Conservation (phyloP, 352 stramenopile species). For the Pythium brachiatum region DNA sequence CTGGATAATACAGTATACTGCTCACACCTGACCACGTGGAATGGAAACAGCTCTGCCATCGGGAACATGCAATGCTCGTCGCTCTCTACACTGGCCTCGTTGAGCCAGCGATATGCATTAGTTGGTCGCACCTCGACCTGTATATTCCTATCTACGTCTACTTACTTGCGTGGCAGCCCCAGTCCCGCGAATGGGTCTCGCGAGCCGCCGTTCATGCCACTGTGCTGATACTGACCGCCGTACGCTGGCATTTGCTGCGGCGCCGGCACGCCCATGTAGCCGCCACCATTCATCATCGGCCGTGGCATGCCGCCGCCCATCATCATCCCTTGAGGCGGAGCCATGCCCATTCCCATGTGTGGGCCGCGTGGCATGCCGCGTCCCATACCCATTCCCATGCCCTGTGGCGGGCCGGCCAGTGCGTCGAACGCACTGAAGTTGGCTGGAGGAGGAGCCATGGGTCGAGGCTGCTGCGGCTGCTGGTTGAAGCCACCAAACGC, state of each 20-base stretch:
- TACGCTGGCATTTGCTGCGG: conserved; percentile 14
- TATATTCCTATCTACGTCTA: conserved; percentile 6
- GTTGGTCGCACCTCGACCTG: neutral
- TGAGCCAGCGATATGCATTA: neutral
- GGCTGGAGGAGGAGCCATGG: conserved; percentile 20
- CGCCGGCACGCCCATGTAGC: conserved; percentile 29
- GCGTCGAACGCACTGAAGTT: conserved; percentile 71
- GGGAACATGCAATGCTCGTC: no score
- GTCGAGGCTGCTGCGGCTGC: conserved; percentile 17
- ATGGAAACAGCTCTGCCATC: no score
- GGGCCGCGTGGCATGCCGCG: conserved; percentile 25
- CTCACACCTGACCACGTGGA: no score
- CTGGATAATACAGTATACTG: no score
- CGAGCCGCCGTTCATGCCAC: conserved; percentile 9
- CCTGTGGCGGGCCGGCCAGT: conserved; percentile 34
- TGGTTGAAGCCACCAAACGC: conserved; percentile 22
- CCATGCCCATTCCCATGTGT: conserved; percentile 33
- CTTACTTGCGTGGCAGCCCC: conserved; percentile 46
- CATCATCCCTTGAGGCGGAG: conserved; percentile 29
- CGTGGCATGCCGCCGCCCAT: conserved; percentile 12
- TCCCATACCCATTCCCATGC: conserved; percentile 31
- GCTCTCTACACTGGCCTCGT: no score
- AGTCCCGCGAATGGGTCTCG: conserved; percentile 77
- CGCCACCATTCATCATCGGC: conserved; percentile 31
- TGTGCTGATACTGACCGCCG: conserved; percentile 9